Evolutionary conservation across 2,329 filamentous ascomycete species (phyloP), one percentile per base, ranked within the genome.

Genomic region (Penicillium sp.): DNA sequence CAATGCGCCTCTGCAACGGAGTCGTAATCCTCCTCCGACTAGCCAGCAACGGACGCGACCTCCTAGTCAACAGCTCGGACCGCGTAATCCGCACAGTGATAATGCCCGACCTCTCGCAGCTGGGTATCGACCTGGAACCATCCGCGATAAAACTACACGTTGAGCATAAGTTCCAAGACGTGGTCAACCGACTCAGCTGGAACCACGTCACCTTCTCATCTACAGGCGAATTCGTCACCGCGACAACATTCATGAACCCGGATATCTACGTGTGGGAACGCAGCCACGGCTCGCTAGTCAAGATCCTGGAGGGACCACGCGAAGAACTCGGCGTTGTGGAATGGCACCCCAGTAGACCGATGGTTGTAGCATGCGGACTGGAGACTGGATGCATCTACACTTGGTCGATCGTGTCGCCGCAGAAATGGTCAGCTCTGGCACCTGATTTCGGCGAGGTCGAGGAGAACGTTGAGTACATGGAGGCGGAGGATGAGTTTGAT

Each of bases 211-310:
- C 93, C 0, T 97, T 99, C 73, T 96, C 91, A 69, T 89, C 91
- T 1, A 94, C 90, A 0, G 93, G 92, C 52, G 94, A 99, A 75
- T 97, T 97, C 72, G 92, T 99, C 41, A 92, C 92, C 25, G 94
- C 95, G 0, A 96, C 92, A 27, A 97, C 94, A 2, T 96, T 92
- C 75, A 97, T 97, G 82, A 99, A 99, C 70, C 93, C 97, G 68
- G 93, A 99, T 75, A 90, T 99, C 62, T 97, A 97, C 76, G 93
- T 97, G 29, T 97, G 93, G 94, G 94, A 99, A 77, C 87, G 94
- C 54, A 89, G 89, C 56, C 91, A 95, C 69, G 94, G 94, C 50
- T 96, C 91, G 75, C 79, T 99, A 57, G 93, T 97, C 53, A 95
- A 96, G 75, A 99, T 99, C 80, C 82, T 99, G 40, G 95, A 99